Conservation (phyloP, 257 asterid species). For the Jasminum sambac region DNA sequence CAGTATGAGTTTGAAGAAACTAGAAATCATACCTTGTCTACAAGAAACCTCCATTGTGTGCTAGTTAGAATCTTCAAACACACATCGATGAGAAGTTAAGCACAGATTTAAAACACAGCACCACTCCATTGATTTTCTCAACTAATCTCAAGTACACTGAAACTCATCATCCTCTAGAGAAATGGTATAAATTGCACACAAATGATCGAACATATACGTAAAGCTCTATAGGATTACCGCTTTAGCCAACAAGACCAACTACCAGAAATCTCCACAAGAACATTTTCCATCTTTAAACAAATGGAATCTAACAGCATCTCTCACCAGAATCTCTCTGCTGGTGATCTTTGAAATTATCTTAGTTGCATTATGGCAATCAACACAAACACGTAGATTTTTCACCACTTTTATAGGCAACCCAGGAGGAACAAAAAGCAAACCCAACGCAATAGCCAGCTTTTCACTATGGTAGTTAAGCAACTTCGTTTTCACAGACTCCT, state of each 20-base stretch:
- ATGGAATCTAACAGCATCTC: conserved; percentile 49
- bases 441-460: conserved; percentile 56
- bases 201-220: background rate
- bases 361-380: conserved; percentile 49
- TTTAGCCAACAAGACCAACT: conserved; percentile 4
- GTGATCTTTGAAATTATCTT: conserved; percentile 50
- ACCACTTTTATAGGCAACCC: conserved; percentile 42
- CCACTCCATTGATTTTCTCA: background rate
- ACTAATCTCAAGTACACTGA: too few species aligned
- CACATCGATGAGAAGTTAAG: background rate
- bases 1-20: background rate
- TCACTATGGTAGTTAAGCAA: conserved; percentile 44
- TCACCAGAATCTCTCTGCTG: conserved; percentile 42
- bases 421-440: conserved; percentile 38
- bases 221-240: background rate
- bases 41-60: background rate
- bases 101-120: background rate
- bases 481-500: conserved; percentile 38
- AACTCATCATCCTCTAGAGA: background rate
- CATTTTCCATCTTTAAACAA: conserved; percentile 46
- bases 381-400: conserved; percentile 46
- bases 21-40: background rate
- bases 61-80: background rate
- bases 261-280: conserved; percentile 55
- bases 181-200: background rate